Percentiles rank a stretch among this genome's conserved stretches.
Evolutionary conservation across 208 protist species (phyloP).

Genomic region (Acanthamoeba polyphaga): DNA sequence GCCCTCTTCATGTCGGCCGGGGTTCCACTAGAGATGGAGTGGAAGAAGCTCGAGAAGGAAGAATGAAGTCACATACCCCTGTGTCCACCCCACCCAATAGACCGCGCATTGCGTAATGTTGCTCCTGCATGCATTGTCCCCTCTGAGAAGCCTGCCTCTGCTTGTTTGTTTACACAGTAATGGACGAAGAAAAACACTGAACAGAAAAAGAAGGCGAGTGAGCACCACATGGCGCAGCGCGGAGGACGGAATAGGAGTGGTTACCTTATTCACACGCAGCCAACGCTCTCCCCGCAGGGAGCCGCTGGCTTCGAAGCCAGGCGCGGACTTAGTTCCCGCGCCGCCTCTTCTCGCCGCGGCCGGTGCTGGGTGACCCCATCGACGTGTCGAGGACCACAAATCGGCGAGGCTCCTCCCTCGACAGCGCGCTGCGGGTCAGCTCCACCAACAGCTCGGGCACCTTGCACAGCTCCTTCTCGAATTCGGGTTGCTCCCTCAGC

Average conservation of each 20-base stretch:
- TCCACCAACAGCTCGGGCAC: slow-evolving; percentile 25
- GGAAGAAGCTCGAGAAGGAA: slow-evolving; percentile 25
- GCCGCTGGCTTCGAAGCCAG: too few relatives aligned
- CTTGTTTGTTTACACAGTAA: too few relatives aligned
- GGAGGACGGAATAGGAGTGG: too few relatives aligned
- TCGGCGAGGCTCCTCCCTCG: not conserved
- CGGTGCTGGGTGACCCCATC: not conserved
- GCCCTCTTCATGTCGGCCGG: not conserved
- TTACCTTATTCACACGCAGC: too few relatives aligned
- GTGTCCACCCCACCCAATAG: too few relatives aligned
- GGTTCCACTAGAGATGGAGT: slow-evolving; percentile 35
- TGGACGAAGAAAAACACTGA: too few relatives aligned
- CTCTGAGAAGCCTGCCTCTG: too few relatives aligned
- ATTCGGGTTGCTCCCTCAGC: slow-evolving; percentile 4
- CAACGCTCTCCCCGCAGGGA: too few relatives aligned
- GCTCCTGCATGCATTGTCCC: too few relatives aligned
- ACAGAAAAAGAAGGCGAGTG: too few relatives aligned
- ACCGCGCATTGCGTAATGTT: too few relatives aligned
- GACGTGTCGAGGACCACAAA: not conserved
- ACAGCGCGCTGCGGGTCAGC: slow-evolving; percentile 2
- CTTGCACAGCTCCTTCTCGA: slow-evolving; percentile 17
- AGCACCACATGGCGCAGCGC: too few relatives aligned
- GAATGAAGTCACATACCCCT: not conserved
- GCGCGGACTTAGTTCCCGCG: not conserved
- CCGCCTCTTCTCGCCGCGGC: not conserved